Base-by-base conservation (phyloP, 176 grass and related monocot genomes). In the Oryza glumipatula region DNA sequence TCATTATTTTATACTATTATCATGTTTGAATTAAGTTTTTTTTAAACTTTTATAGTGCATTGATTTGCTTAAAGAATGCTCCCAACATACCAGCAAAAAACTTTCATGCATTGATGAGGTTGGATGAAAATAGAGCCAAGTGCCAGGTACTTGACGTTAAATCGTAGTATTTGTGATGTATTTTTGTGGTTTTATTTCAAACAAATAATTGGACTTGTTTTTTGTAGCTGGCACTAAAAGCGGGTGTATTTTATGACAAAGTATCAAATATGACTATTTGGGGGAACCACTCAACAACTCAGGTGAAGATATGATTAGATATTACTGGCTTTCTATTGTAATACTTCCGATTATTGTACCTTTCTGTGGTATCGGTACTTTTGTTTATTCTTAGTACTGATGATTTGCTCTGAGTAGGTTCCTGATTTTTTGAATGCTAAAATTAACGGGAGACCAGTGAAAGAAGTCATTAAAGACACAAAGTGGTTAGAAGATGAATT, bases 121-220 rank as follows among this genome's bases (percentile, higher is more conserved):
- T 98, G 89, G 96, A 98, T 76, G 93, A 98, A 87, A 98, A 98
- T 74, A 95, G 96, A 94, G 96, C 96, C 86, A 98, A 98, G 83
- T 98, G 96, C 63, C 96, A 98, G 93, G 96, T 98, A 65, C 72
- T 39, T 24, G 22, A 80, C 78, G 4, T 46, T 75, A 35, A 54
- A 68, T 35, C 70, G 77, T 58, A 17, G 2, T 13, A 36, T 90
- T 67, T 36, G 4, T 58, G 11, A 35, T 52, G 8, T 33, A 44
- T n/a, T 85, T 76, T 26, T 82, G 10, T 87, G 70, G 77, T 35
- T 73, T 56, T 51, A 67, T 76, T 65, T 44, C 49, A 46, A 52
- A 43, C 72, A 88, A 88, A 38, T 84, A 66, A 84, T 13, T 13
- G 76, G 11, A 19, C 11, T 68, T 4, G 28, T 61, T 90, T 61